phyloP scores from a whole-genome alignment of 2,329 filamentous ascomycete genomes.

The Aspergillus thermomutatus region DNA sequence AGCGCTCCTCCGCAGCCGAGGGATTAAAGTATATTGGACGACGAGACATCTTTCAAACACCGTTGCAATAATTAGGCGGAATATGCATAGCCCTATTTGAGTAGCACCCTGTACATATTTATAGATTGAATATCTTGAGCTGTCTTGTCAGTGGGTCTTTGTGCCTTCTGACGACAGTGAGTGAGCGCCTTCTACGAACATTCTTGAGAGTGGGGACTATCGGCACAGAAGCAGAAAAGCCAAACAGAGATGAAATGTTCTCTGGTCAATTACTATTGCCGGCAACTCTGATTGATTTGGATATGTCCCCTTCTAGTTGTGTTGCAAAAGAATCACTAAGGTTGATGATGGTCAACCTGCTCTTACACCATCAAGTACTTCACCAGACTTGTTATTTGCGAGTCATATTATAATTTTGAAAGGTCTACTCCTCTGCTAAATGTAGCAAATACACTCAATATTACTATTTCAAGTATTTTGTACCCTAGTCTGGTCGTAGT shows the following conservation, averaged over 20 bases:
- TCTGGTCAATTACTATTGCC: neutral
- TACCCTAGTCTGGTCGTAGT: slow-evolving; percentile 20
- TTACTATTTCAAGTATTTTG: neutral
- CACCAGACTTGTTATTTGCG: neutral
- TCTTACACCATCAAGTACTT: neutral
- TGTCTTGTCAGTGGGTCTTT: neutral
- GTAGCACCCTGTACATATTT: neutral
- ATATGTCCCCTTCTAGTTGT: neutral
- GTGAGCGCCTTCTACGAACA: slow-evolving; percentile 19
- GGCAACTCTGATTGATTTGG: neutral
- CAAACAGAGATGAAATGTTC: neutral
- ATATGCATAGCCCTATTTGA: neutral
- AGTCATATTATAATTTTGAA: neutral
- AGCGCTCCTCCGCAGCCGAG: slow-evolving; percentile 13
- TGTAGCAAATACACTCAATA: neutral
- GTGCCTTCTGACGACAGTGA: neutral
- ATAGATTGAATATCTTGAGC: neutral
- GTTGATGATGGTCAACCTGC: neutral
- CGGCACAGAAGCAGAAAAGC: neutral
- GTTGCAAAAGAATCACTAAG: neutral
- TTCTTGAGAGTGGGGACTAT: neutral
- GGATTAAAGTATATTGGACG: slow-evolving; percentile 28
- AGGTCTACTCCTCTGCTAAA: neutral
- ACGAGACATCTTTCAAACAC: slow-evolving; percentile 7
- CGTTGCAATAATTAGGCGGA: neutral